Conservation (phyloP, 2,329 filamentous ascomycete genomes). For the Esteya vermicola region DNA sequence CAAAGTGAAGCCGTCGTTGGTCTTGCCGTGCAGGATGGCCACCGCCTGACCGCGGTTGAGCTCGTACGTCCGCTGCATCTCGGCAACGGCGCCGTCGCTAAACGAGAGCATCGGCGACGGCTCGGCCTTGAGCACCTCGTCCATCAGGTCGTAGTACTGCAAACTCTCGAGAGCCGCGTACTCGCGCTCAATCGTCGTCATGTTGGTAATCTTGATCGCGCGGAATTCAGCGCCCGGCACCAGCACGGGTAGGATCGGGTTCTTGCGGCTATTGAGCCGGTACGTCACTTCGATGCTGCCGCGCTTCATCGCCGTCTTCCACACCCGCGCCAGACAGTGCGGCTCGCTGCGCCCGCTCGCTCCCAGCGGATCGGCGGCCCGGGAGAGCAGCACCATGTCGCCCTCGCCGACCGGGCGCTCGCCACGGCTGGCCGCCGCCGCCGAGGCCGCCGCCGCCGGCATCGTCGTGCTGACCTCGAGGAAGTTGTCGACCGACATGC, state of each 20-base stretch:
- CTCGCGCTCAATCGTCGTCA: conserved; percentile 90
- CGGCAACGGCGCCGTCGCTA: conserved; percentile 54
- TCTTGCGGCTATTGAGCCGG: conserved; percentile 56
- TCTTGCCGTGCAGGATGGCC: conserved; percentile 79
- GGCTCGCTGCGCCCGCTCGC: conserved; percentile 41
- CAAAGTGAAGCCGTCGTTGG: conserved; percentile 93
- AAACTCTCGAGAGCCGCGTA: conserved; percentile 83
- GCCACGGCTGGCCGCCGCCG: conserved; percentile 2
- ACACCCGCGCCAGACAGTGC: conserved; percentile 78
- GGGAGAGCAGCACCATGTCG: conserved; percentile 79
- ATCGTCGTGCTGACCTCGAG: conserved; percentile 82
- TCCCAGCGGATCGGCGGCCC: conserved; percentile 53
- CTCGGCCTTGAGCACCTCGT: conserved; percentile 73
- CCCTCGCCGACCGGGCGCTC: conserved; percentile 49
- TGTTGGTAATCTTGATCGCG: conserved; percentile 75
- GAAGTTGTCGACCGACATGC: conserved; percentile 83
- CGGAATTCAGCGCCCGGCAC: conserved; percentile 55
- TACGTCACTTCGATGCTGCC: conserved; percentile 73
- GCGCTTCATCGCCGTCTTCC: conserved; percentile 67
- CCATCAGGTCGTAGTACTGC: conserved; percentile 90
- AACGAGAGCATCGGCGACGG: conserved; percentile 82
- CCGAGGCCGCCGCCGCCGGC: conserved; percentile 46
- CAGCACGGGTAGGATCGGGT: conserved; percentile 47
- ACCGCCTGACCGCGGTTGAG: conserved; percentile 83
- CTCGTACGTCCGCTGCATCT: conserved; percentile 61